These are phyloP conservation scores for Pleurotus citrinopileatus DNA, from an alignment of 768 basidiomycete species.

Conservation along the genomic window DNA sequence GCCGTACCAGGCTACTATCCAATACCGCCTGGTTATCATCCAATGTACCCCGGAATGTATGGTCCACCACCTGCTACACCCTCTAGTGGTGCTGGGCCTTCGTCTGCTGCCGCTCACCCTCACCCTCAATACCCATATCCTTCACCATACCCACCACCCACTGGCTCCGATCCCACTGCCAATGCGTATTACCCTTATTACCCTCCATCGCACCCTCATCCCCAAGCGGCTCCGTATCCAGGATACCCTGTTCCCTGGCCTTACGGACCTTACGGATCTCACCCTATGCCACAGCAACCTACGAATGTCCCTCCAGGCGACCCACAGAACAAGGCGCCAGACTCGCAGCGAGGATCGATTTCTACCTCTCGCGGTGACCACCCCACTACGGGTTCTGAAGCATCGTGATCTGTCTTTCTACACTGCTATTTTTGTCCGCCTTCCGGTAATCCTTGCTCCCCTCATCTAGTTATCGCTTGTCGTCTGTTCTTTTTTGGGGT, in stretches of 20 bases:
- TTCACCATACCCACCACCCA: slow-evolving; percentile 14
- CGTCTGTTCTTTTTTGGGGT: too few species aligned
- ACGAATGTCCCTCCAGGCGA: neutral
- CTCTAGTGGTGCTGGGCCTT: slow-evolving; percentile 15
- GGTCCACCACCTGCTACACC: slow-evolving; percentile 17
- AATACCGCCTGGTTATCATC: slow-evolving; percentile 13
- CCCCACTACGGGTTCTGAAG: neutral
- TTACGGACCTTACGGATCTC: neutral
- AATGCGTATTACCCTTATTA: slow-evolving; percentile 30
- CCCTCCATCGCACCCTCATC: slow-evolving; percentile 20
- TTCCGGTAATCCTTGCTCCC: too few species aligned
- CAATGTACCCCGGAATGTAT: slow-evolving; percentile 14
- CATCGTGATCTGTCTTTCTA: too few species aligned
- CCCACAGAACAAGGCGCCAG: neutral
- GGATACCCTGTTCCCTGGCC: slow-evolving; percentile 21
- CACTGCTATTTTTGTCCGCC: too few species aligned
- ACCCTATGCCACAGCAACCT: neutral
- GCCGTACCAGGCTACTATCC: slow-evolving; percentile 29
- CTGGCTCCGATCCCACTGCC: slow-evolving; percentile 21
- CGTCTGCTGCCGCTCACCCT: slow-evolving; percentile 5
- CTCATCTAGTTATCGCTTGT: too few species aligned
- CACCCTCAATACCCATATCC: slow-evolving; percentile 1
- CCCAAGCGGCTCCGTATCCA: slow-evolving; percentile 25
- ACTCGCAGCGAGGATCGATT: neutral
- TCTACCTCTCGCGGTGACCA: neutral